phyloP scores from a whole-genome alignment of 1,284 basidiomycete genomes.

The Coniophora puteana region DNA sequence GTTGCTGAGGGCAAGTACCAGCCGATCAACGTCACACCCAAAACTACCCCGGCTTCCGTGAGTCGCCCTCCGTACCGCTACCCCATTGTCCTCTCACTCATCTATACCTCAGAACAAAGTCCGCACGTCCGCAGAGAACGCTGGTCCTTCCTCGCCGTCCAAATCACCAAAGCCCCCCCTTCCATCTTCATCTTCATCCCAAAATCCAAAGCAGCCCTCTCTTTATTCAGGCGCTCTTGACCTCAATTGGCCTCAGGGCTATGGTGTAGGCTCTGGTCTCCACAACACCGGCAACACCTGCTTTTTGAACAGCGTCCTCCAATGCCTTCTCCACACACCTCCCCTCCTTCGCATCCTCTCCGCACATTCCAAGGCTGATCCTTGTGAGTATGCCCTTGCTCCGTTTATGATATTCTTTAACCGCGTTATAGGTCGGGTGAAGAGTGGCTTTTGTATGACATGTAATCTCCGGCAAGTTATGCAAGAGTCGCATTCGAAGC shows the following conservation, averaged over 20 bases:
- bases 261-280: constrained; percentile 61
- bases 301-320: constrained; percentile 94
- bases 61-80: constrained; percentile 4
- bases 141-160: constrained; percentile 15
- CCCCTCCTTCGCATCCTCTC: constrained; percentile 76
- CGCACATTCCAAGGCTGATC: constrained; percentile 47
- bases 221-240: constrained; percentile 54
- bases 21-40: constrained; percentile 64
- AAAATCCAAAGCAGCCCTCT: constrained; percentile 23
- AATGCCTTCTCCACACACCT: constrained; percentile 92
- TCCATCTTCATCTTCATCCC: constrained; percentile 9
- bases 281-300: constrained; percentile 96
- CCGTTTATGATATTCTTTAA: constrained; percentile 1
- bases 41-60: constrained; percentile 30
- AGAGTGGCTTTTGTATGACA: constrained; percentile 70
- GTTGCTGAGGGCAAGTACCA: constrained; percentile 71
- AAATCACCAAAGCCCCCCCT: constrained; percentile 22
- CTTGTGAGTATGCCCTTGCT: constrained; percentile 38
- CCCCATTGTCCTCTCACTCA: constrained; percentile 5
- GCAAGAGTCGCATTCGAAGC: constrained; percentile 43
- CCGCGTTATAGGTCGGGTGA: constrained; percentile 40
- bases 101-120: constrained; percentile 8
- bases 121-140: constrained; percentile 20
- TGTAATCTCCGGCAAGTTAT: constrained; percentile 64
- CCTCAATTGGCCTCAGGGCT: constrained; percentile 44